Percentiles rank a stretch among this genome's conserved stretches.
Evolutionary conservation across 805 yeast species (phyloP).

Genomic region (Lipomyces lipofer): DNA sequence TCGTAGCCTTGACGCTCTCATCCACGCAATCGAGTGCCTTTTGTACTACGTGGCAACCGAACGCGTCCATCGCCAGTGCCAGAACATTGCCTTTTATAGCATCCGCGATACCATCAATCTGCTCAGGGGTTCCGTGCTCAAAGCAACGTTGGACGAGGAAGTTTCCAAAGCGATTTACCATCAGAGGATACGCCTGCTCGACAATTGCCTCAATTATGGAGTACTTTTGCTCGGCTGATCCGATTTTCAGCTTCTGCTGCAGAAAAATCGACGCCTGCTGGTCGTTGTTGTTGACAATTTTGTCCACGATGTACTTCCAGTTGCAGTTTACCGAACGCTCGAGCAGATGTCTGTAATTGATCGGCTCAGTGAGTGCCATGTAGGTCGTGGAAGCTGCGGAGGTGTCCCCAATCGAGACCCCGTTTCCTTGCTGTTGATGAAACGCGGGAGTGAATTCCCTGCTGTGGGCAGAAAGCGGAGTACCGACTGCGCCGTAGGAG

Average conservation of each 20-base stretch:
- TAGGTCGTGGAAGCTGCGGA: slow-evolving; percentile 6
- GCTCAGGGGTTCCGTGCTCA: slow-evolving; percentile 40
- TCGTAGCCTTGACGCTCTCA: slow-evolving; percentile 34
- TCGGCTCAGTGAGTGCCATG: slow-evolving; percentile 32
- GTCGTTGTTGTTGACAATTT: slow-evolving; percentile 41
- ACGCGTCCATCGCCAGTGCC: slow-evolving; percentile 41
- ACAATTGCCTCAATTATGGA: slow-evolving; percentile 38
- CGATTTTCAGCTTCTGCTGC: slow-evolving; percentile 43
- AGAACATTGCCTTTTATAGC: slow-evolving; percentile 39
- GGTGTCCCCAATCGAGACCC: neutral
- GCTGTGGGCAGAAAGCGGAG: slow-evolving; percentile 24
- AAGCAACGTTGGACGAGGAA: slow-evolving; percentile 46
- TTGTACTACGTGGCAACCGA: slow-evolving; percentile 48
- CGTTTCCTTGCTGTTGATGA: neutral
- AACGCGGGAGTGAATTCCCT: slow-evolving; percentile 21
- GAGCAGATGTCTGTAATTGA: slow-evolving; percentile 39
- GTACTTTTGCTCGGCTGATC: slow-evolving; percentile 37
- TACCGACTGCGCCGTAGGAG: slow-evolving; percentile 4
- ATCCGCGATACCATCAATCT: slow-evolving; percentile 34
- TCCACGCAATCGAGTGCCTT: slow-evolving; percentile 43
- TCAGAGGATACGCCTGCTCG: slow-evolving; percentile 37
- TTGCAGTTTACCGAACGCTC: slow-evolving; percentile 37
- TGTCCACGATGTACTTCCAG: slow-evolving; percentile 39
- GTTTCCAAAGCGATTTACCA: slow-evolving; percentile 47
- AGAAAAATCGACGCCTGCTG: slow-evolving; percentile 47